Conservation (phyloP, 208 protist genomes). For the Acanthamoeba royreba region DNA sequence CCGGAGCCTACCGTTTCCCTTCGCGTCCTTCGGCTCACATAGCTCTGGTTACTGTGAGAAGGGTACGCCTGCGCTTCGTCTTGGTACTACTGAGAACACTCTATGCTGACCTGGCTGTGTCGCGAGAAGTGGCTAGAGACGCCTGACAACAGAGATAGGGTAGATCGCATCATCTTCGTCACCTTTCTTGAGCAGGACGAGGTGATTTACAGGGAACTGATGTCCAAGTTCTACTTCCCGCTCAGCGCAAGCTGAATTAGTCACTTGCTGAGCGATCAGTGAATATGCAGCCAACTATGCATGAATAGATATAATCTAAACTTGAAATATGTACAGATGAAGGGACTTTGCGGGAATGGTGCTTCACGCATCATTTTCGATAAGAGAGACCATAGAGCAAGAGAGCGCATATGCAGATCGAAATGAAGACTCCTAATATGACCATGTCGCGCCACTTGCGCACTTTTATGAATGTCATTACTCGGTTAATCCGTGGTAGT, state of each 20-base stretch:
- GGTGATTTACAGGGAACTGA: neutral
- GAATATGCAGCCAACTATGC: too few species aligned
- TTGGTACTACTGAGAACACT: neutral
- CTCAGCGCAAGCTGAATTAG: neutral
- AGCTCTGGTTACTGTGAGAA: neutral
- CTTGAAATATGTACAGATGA: too few species aligned
- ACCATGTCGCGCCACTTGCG: neutral
- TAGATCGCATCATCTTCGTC: constrained; percentile 14
- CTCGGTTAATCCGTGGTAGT: neutral
- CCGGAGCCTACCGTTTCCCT: constrained; percentile 62
- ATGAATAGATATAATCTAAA: too few species aligned
- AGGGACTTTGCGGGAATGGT: too few species aligned
- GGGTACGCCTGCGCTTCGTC: neutral
- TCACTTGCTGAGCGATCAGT: too few species aligned
- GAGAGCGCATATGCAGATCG: neutral
- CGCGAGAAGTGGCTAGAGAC: neutral
- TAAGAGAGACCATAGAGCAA: neutral
- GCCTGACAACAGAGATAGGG: neutral
- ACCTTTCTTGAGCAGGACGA: neutral
- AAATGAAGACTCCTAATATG: neutral
- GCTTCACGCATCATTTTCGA: neutral
- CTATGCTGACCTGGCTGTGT: too few species aligned
- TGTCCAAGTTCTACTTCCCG: neutral
- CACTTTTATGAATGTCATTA: neutral
- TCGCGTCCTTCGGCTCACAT: neutral